Base-by-base conservation (phyloP, 2,329 filamentous ascomycete genomes). In the Phaeophleospora eucalypticola region DNA sequence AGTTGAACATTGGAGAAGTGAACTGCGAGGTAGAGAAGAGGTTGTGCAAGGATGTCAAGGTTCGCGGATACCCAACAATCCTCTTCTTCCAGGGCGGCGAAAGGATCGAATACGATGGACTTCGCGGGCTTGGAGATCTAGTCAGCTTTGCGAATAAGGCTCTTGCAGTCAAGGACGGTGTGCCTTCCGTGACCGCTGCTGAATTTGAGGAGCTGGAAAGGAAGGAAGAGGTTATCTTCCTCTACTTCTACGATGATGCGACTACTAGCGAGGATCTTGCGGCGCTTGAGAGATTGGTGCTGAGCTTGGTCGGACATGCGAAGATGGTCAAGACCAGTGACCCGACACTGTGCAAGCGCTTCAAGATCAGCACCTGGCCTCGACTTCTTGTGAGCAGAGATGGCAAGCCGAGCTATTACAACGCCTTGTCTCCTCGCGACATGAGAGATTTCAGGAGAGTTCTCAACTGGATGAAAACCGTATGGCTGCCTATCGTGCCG, bases 361-460 rank as follows among this genome's bases (percentile, higher is more conserved):
- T 90, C 78, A 95, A 94, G 76, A 93, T 98, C 61, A 90, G 87
- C 3, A 97, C 91, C 0, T 97, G 89, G 88, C 93, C 93, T n/a
- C 83, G 91, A 46, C 74, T 98, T 36, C 70, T 98, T 50, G 93
- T 96, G 3, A 87, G 88, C 10, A 80, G 93, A 48, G 89, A 96
- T 65, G 89, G 89, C 8, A 84, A 90, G 36, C 85, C 93, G 33
- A 91, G 84, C 1, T 96, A 96, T 68, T 98, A 94, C 67, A 86
- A 83, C 20, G 87, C 86, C 6, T 77, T 96, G 33, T 86, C 89
- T 0, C 93, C 93, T 1, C 81, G 85, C 60, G 89, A 95, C 59
- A 97, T 97, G 87, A 84, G 93, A 48, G 87, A 98, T 62, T 85
- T 86, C 51, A 79, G 83, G 43, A 80, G 83, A 57, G 80, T 98